Evolutionary conservation across 768 basidiomycete species (phyloP), one percentile per base, ranked within the genome.

Genomic region (Agrocybe pediades): DNA sequence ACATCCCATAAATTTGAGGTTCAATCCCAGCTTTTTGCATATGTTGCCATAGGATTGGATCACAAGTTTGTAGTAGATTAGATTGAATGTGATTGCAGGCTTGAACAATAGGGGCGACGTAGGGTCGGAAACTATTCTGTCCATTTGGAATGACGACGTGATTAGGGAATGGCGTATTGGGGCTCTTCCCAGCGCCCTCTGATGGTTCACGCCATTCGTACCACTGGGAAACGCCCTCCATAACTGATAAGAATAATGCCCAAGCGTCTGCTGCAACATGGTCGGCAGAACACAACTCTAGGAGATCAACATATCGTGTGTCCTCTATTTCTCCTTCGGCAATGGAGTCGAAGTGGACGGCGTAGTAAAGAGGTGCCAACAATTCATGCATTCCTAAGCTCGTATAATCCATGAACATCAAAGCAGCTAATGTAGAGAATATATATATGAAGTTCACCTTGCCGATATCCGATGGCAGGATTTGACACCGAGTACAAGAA

Each of bases 1-100:
- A 95, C 90, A 98, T 95, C 52, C 92, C 94, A 72, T 94, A 99
- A 17, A 98, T 90, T 67, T 98, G 97, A 4, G 95, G 95, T 68
- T 99, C 97, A 39, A 98, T 87, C 6, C 90, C 90, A 33, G 85
- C 81, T 29, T 79, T 80, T 59, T 92, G 87, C 74, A 99, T 75
- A 47, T 81, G 78, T 54, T 82, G 80, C 77, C 86, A 88, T 19
- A 98, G 73, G 40, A 83, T 68, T 16, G 92, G 92, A 69, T 99
- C 97, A 23, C 90, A 83, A 20, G 77, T 77, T 65, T 85, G 85
- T 17, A 98, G 76, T 13, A 90, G 72, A 23, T 74, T 78, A 2
- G 82, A 81, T 62, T 98, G 95, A 33, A 98, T 83, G 44, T 80
- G 76, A 59, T 88, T 87, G 67, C 93, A 96, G 1, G 87, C 83